Percentiles rank a stretch among this genome's conserved stretches.
Conservation (phyloP, 768 basidiomycete genomes). For the Leccinellum rugosiceps region DNA sequence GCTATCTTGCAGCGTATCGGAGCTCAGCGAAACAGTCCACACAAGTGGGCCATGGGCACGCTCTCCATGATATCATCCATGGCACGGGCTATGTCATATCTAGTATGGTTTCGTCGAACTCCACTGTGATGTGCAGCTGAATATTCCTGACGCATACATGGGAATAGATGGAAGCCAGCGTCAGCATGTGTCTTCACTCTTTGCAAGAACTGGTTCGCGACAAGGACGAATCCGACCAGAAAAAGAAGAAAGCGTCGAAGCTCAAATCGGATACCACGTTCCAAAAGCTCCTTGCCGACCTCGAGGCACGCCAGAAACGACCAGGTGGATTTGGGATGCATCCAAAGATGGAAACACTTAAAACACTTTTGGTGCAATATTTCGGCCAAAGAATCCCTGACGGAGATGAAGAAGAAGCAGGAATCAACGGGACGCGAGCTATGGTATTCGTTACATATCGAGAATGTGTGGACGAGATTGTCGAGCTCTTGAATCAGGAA, state of each 20-base stretch:
- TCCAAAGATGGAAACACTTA: slow-evolving; percentile 90
- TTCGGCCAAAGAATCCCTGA: slow-evolving; percentile 50
- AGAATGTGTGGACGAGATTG: slow-evolving; percentile 88
- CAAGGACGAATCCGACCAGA: slow-evolving; percentile 28
- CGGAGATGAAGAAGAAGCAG: slow-evolving; percentile 33
- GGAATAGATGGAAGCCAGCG: slow-evolving; percentile 75
- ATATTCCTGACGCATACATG: not conserved
- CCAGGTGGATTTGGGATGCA: slow-evolving; percentile 58
- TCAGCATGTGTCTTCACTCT: slow-evolving; percentile 70
- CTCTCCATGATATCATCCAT: slow-evolving; percentile 55
- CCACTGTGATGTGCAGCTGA: not conserved
- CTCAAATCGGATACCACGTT: slow-evolving; percentile 56
- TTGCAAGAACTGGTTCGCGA: slow-evolving; percentile 52
- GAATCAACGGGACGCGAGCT: slow-evolving; percentile 53
- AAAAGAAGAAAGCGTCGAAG: slow-evolving; percentile 42
- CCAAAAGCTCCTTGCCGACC: slow-evolving; percentile 60
- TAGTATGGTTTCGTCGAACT: slow-evolving; percentile 48
- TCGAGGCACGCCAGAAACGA: slow-evolving; percentile 53
- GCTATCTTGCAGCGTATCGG: slow-evolving; percentile 38
- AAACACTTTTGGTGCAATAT: slow-evolving; percentile 71
- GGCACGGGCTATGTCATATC: slow-evolving; percentile 83
- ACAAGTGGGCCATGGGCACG: slow-evolving; percentile 46
- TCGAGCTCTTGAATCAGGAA: slow-evolving; percentile 72
- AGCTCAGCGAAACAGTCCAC: slow-evolving; percentile 33
- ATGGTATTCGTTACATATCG: slow-evolving; percentile 97